Percentiles rank a stretch among this genome's conserved stretches.
Evolutionary conservation across 2,329 filamentous ascomycete genomes (phyloP).

Genomic region (Rachicladosporium sp.): DNA sequence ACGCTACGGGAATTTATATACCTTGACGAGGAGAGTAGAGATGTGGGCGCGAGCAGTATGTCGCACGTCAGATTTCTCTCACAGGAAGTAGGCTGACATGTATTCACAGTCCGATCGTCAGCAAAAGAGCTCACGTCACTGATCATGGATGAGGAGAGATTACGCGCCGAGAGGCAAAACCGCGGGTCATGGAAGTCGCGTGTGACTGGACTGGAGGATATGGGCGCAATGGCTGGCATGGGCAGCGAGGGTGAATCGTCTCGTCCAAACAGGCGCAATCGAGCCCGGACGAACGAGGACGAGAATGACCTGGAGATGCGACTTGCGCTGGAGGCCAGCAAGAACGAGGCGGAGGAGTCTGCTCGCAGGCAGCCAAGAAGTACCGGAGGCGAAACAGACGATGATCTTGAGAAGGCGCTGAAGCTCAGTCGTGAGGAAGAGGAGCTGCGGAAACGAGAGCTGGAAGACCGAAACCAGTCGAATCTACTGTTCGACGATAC

Average conservation of each 20-base stretch:
- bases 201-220: slow-evolving; percentile 85
- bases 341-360: slow-evolving; percentile 88
- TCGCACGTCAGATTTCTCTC: slow-evolving; percentile 5
- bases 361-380: slow-evolving; percentile 51
- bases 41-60: slow-evolving; percentile 93
- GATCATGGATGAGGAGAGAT: slow-evolving; percentile 82
- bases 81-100: slow-evolving; percentile 17
- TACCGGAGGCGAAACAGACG: slow-evolving; percentile 49
- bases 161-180: slow-evolving; percentile 81
- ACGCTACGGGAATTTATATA: slow-evolving; percentile 95
- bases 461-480: slow-evolving; percentile 69
- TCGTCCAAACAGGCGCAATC: slow-evolving; percentile 31
- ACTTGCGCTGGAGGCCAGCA: slow-evolving; percentile 87
- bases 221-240: slow-evolving; percentile 35
- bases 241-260: slow-evolving; percentile 25
- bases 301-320: slow-evolving; percentile 78
- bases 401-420: slow-evolving; percentile 88
- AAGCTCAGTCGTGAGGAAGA: slow-evolving; percentile 92
- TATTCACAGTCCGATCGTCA: slow-evolving; percentile 68
- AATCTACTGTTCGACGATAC: slow-evolving; percentile 79
- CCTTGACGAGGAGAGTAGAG: slow-evolving; percentile 84
- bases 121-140: slow-evolving; percentile 91
- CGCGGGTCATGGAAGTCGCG: slow-evolving; percentile 94
- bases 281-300: slow-evolving; percentile 42
- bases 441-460: slow-evolving; percentile 69